Percentiles rank a stretch among this genome's conserved stretches.
These are phyloP conservation scores for Aspergillus nanangensis DNA, from an alignment of 495 filamentous ascomycete species.

Conservation along the genomic window DNA sequence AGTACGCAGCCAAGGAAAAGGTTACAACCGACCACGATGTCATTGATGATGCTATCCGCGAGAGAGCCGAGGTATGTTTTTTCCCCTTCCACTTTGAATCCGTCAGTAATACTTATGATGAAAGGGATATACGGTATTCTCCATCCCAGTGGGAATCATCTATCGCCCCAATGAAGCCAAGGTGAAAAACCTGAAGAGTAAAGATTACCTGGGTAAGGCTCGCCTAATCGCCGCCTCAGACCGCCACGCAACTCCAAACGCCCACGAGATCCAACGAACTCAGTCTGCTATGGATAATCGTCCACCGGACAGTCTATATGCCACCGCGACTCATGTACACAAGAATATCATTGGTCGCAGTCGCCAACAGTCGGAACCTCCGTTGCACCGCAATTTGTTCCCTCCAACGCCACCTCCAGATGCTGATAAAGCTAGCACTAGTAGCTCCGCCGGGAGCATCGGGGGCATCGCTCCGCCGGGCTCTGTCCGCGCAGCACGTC, in stretches of 20 bases:
- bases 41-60: constrained; percentile 92
- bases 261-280: constrained; percentile 4
- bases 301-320: constrained; percentile 73
- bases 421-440: constrained; percentile 47
- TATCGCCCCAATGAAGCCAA: constrained; percentile 97
- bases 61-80: constrained; percentile 77
- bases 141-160: constrained; percentile 90
- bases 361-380: constrained; percentile 83
- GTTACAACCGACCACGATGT: constrained; percentile 92
- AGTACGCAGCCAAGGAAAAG: constrained; percentile 93
- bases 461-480: constrained; percentile 21
- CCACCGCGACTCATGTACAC: constrained; percentile 85
- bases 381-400: constrained; percentile 81
- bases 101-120: constrained; percentile 13
- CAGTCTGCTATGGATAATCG: constrained; percentile 61
- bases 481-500: constrained; percentile 30
- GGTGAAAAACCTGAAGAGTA: constrained; percentile 94
- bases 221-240: constrained; percentile 91
- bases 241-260: constrained; percentile 25
- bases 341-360: constrained; percentile 64
- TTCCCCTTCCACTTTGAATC: neutral
- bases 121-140: constrained; percentile 95
- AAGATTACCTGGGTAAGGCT: constrained; percentile 95
- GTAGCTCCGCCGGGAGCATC: constrained; percentile 18
- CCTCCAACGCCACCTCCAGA: constrained; percentile 96